phyloP scores from a whole-genome alignment of 352 stramenopile species.

The Thalassiosira delicatula region DNA sequence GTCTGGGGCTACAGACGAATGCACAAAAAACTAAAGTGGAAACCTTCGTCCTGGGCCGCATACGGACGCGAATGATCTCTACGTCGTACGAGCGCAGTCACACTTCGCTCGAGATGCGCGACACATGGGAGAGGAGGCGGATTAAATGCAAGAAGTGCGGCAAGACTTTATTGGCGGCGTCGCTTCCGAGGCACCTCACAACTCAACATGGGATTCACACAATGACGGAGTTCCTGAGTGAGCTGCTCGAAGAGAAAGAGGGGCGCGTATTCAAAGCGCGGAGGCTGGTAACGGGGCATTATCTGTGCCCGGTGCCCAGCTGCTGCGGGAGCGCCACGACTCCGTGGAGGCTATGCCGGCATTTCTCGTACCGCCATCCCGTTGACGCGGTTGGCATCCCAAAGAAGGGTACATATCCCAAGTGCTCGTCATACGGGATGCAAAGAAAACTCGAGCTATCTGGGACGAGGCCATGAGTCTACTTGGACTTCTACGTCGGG shows the following conservation, averaged over 20 bases:
- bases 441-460: background rate
- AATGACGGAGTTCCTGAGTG: background rate
- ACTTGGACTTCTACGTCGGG: background rate
- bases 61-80: background rate
- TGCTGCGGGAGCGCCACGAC: background rate
- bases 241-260: background rate
- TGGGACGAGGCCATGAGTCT: background rate
- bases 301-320: background rate
- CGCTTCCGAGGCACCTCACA: background rate
- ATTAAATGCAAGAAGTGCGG: background rate
- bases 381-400: background rate
- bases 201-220: background rate
- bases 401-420: background rate
- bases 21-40: constrained; percentile 6
- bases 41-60: constrained; percentile 13
- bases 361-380: constrained; percentile 12
- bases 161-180: background rate
- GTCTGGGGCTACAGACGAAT: constrained; percentile 10
- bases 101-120: background rate
- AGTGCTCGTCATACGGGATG: background rate
- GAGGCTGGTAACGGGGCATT: background rate
- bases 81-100: background rate
- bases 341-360: background rate
- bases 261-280: background rate
- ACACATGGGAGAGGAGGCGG: background rate